phyloP scores from a whole-genome alignment of 805 yeast genomes.

The Candida nemodendra region DNA sequence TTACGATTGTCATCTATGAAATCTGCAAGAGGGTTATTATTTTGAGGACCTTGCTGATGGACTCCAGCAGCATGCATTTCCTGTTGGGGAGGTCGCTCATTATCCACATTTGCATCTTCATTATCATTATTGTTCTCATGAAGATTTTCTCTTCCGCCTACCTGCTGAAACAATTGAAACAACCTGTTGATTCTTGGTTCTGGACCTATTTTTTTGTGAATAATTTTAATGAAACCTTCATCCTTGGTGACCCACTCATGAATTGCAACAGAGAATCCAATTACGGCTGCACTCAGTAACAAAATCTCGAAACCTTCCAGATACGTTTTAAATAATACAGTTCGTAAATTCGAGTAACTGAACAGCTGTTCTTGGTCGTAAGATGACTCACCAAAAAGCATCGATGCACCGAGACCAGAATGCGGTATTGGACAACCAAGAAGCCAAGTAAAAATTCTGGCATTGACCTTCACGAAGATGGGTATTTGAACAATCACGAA shows the following conservation, averaged over 20 bases:
- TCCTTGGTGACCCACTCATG: constrained; percentile 74
- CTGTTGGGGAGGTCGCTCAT: neutral
- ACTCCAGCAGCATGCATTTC: constrained; percentile 1
- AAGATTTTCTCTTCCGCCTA: constrained; percentile 22
- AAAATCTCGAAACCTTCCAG: constrained; percentile 17
- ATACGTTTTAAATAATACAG: constrained; percentile 11
- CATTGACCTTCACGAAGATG: constrained; percentile 52
- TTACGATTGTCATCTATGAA: neutral
- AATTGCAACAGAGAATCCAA: constrained; percentile 22
- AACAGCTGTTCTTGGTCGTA: constrained; percentile 5
- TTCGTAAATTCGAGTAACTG: constrained; percentile 5
- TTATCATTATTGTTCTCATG: constrained; percentile 8
- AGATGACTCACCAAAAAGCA: constrained; percentile 38
- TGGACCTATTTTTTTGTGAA: constrained; percentile 58
- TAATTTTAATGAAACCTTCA: constrained; percentile 60
- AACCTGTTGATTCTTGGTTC: constrained; percentile 42
- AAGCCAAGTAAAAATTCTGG: constrained; percentile 54
- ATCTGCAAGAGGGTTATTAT: too few species aligned
- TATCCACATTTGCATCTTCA: constrained; percentile 8
- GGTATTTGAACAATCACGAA: constrained; percentile 56
- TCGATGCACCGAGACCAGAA: constrained; percentile 31
- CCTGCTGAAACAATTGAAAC: constrained; percentile 16
- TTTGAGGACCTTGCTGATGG: too few species aligned
- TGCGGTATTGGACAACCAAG: constrained; percentile 54
- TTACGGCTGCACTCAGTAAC: constrained; percentile 22